Evolutionary conservation across 371 early-diverging fungal genomes (phyloP), one percentile per base, ranked within the genome.

Genomic region (Phascolomyces articulosus): DNA sequence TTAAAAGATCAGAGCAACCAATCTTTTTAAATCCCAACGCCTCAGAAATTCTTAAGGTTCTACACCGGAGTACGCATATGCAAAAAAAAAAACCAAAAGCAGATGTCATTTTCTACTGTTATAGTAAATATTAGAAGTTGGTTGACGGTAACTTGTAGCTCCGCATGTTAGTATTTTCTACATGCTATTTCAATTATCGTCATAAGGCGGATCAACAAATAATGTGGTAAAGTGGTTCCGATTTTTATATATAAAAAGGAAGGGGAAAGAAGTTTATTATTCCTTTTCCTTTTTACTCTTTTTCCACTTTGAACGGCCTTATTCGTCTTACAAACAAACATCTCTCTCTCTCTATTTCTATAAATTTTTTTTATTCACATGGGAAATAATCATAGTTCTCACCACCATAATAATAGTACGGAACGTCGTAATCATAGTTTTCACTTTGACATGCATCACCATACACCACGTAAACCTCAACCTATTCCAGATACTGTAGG

Each of bases 401-500:
- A 51, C 21, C 21, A 51, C 51, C 20, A 23, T 2, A 44, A 44
- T n/a, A 44, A 13, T n/a, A 44, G 15, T 15, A 44, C 18, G 15
- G 44, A 44, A 44, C 44, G 18, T 24, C 51, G 51, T 20, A 21
- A 23, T 51, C 21, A 24, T 23, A 10, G 10, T 20, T 51, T 51
- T 24, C 24, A 4, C 26, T 20, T 24, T 51, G 24, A 51, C 51
- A 44, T 44, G 44, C 51, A 51, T 21, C 58, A 58, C 58, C 58
- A 58, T 26, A 40, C 38, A 11, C 38, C 21, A 24, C 11, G 7
- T 10, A 11, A 53, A 55, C 23, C 34, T 38, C 26, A 38, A 24
- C 54, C 55, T 16, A 65, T 65, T 40, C 65, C 65, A 16, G 55
- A 60, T 34, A 60, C 11, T 4, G 54, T 58, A 21, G 65, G 55